Evolutionary conservation across 495 filamentous ascomycete genomes (phyloP).

Genomic region (Aspergillus haitiensis): DNA sequence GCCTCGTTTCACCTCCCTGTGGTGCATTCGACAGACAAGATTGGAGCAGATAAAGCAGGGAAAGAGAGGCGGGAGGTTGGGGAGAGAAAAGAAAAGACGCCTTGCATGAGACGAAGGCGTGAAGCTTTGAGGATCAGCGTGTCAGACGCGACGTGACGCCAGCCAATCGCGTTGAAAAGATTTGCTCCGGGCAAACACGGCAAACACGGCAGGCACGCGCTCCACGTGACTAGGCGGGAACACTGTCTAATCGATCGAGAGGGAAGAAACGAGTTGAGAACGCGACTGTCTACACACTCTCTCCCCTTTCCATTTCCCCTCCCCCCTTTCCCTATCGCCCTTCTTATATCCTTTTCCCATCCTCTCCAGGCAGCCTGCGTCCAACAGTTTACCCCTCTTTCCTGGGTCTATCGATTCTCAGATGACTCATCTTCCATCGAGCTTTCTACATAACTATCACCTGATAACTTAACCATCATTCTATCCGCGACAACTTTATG

Average conservation of each 20-base stretch:
- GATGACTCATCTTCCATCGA: constrained; percentile 20
- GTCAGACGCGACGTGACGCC: constrained; percentile 49
- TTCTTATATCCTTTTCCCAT: constrained; percentile 39
- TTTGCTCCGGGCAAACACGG: constrained; percentile 21
- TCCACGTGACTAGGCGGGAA: constrained; percentile 24
- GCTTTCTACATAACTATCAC: constrained; percentile 5
- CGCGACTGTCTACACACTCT: constrained; percentile 2
- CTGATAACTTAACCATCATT: neutral
- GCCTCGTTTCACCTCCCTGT: neutral
- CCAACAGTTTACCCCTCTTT: constrained; percentile 51
- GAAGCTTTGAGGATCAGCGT: constrained; percentile 43
- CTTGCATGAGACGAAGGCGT: constrained; percentile 41
- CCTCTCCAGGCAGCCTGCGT: constrained; percentile 75
- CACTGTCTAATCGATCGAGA: neutral
- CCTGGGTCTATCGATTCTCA: constrained; percentile 13
- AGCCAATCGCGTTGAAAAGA: constrained; percentile 40
- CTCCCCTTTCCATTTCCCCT: constrained; percentile 7
- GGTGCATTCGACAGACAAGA: constrained; percentile 13
- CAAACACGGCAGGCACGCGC: constrained; percentile 28
- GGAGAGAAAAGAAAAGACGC: constrained; percentile 31
- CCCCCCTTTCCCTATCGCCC: neutral
- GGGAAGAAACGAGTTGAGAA: neutral
- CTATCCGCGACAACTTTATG: neutral
- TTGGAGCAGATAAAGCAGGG: constrained; percentile 19
- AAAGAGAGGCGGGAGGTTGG: constrained; percentile 28